These are phyloP conservation scores for Globisporangium spinosum DNA, from an alignment of 352 stramenopile genomes.

Conservation along the genomic window DNA sequence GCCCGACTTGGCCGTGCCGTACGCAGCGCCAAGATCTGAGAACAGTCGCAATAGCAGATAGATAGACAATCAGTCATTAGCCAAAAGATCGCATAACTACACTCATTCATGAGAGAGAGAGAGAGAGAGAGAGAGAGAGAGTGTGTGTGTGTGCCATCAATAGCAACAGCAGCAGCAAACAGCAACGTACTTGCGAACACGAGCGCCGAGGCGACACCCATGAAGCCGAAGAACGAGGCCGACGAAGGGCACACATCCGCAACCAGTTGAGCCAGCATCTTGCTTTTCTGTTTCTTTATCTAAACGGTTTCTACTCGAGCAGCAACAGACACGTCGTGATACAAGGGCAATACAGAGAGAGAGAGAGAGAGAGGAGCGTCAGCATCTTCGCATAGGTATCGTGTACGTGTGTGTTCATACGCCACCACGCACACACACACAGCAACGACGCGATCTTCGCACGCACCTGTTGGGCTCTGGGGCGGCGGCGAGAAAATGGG, in stretches of 20 bases:
- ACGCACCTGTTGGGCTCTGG: constrained; percentile 11
- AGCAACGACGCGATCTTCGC: constrained; percentile 4
- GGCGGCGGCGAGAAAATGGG: constrained; percentile 13
- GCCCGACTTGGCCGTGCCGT: too few species aligned
- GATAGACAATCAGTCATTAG: too few species aligned
- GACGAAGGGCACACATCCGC: constrained; percentile 96
- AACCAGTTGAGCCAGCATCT: constrained; percentile 49
- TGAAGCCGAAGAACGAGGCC: constrained; percentile 99
- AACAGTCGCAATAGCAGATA: too few species aligned
- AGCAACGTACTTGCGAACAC: constrained; percentile 89
- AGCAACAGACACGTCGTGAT: neutral
- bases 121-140: neutral
- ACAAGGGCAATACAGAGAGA: too few species aligned
- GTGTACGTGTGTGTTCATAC: neutral
- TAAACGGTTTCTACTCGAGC: neutral
- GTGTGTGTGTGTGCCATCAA: neutral
- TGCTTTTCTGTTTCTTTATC: constrained; percentile 12
- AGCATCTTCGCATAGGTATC: neutral
- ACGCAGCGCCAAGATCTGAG: too few species aligned
- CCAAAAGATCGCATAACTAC: too few species aligned
- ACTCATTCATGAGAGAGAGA: neutral
- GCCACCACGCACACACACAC: neutral
- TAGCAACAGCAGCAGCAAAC: neutral
- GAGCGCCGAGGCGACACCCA: constrained; percentile 94
- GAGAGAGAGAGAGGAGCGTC: neutral